These are phyloP conservation scores for Fusarium begoniae DNA, from an alignment of 2,329 filamentous ascomycete species.

Conservation along the genomic window DNA sequence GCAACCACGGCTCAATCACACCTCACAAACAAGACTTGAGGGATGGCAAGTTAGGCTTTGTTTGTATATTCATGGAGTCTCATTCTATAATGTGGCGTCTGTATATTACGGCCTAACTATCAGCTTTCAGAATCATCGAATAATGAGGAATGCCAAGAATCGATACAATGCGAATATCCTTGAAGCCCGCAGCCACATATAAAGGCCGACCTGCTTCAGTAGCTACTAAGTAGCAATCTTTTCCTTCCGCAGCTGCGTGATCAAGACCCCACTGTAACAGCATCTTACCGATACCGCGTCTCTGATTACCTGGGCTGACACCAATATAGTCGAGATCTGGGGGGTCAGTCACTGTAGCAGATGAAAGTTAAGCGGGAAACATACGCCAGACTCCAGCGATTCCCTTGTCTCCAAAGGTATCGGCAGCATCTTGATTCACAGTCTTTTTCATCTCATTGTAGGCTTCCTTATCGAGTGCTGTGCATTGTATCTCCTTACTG, in stretches of 20 bases:
- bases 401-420: background rate
- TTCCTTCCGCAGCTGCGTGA: background rate
- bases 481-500: background rate
- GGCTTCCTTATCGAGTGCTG: background rate
- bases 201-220: slow-evolving; percentile 4
- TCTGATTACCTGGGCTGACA: background rate
- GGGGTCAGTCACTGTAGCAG: background rate
- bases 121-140: background rate
- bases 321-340: slow-evolving; percentile 18
- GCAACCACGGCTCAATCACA: too few relatives aligned
- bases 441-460: slow-evolving; percentile 1
- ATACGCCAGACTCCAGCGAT: slow-evolving; percentile 12
- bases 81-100: accelerated
- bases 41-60: background rate
- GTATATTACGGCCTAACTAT: background rate
- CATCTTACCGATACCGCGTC: slow-evolving; percentile 4
- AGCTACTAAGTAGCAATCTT: slow-evolving; percentile 9
- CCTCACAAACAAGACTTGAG: background rate
- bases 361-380: background rate
- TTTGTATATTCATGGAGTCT: background rate
- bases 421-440: slow-evolving; percentile 2
- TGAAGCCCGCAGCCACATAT: slow-evolving; percentile 1
- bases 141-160: slow-evolving; percentile 14
- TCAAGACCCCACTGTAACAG: slow-evolving; percentile 1
- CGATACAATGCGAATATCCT: background rate